Base-by-base conservation (phyloP, 495 filamentous ascomycete species). In the Neurospora sp. region DNA sequence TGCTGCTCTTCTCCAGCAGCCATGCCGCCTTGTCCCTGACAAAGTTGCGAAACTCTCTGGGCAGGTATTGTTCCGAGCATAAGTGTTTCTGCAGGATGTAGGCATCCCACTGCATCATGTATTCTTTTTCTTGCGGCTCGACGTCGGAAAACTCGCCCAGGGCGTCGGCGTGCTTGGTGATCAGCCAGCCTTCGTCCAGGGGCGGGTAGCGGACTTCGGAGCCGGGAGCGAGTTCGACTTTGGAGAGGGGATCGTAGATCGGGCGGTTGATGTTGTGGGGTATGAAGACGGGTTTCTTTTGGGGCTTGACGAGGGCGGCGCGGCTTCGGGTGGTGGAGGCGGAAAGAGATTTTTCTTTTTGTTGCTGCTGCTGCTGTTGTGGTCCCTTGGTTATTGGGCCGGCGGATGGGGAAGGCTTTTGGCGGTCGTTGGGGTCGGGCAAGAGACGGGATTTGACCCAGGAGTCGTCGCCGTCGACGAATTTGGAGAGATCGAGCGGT, bases 101-200 rank as follows among this genome's bases (percentile, higher is more conserved):
- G 3, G 81, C 78, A 70, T 88, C 85, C 85, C 85, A 88, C 68
- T 82, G 80, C 61, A 78, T 79, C 73, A 87, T 81, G 70, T 84
- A 87, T 72, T 87, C 86, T 71, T 86, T 86, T 70, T 88, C 86
- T 16, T 79, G 79, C 16, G 77, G 78, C 20, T 82, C 79, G 12
- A 87, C 78, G 73, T 87, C 86, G 53, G 79, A 81, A 70, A 84
- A 87, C 71, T 88, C 86, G 10, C 80, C 76, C 39, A 87, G 83
- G 70, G 80, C 82, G 69, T 87, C 84, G 35, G 83, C 81, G 72
- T 87, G 84, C 76, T 87, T 88, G 65, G 84, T 82, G 7, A 84
- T 75, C 10, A 88, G 79, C 86, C 86, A 88, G 40, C 74, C 74
- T 69, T 85, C 83, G 75, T 87, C 83, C 7, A 84, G 77, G 2